Evolutionary conservation across 177 flowering plant genomes (phyloP).

Genomic region (Vitis hybrid): DNA sequence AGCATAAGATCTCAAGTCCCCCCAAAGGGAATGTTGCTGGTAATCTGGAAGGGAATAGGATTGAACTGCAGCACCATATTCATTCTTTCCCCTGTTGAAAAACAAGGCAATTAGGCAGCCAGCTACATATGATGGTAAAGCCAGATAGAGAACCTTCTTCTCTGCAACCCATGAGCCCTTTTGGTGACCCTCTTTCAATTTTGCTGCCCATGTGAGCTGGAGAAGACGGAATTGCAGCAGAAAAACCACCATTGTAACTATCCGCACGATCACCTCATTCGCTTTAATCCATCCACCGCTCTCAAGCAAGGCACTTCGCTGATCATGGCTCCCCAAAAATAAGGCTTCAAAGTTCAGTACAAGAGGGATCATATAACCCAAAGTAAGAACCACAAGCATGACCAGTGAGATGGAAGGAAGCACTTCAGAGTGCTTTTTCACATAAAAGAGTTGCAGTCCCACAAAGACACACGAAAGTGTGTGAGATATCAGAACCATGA

Average conservation of each 20-base stretch:
- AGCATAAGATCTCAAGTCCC: conserved; percentile 45
- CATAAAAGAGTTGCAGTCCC: conserved; percentile 46
- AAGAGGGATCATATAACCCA: conserved; percentile 62
- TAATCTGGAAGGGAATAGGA: neutral
- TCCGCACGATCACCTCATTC: conserved; percentile 52
- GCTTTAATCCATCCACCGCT: conserved; percentile 57
- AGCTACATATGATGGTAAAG: conserved; percentile 31
- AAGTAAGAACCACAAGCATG: conserved; percentile 55
- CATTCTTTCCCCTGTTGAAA: conserved; percentile 21
- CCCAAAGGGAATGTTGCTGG: conserved; percentile 33
- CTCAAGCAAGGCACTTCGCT: conserved; percentile 22
- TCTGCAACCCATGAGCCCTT: conserved; percentile 39
- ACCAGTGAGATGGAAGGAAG: conserved; percentile 50
- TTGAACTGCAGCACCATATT: neutral
- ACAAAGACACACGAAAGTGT: conserved; percentile 51
- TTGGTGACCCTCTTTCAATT: conserved; percentile 25
- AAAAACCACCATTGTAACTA: conserved; percentile 54
- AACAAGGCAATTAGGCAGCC: conserved; percentile 42
- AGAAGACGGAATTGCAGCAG: conserved; percentile 56
- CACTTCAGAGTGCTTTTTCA: conserved; percentile 44
- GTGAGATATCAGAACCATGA: conserved; percentile 51
- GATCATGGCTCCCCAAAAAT: conserved; percentile 22
- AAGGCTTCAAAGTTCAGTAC: conserved; percentile 61
- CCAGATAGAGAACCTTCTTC: conserved; percentile 33
- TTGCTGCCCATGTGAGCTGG: conserved; percentile 51